Evolutionary conservation across 805 yeast species (phyloP).

Genomic region (Starmerella powellii): DNA sequence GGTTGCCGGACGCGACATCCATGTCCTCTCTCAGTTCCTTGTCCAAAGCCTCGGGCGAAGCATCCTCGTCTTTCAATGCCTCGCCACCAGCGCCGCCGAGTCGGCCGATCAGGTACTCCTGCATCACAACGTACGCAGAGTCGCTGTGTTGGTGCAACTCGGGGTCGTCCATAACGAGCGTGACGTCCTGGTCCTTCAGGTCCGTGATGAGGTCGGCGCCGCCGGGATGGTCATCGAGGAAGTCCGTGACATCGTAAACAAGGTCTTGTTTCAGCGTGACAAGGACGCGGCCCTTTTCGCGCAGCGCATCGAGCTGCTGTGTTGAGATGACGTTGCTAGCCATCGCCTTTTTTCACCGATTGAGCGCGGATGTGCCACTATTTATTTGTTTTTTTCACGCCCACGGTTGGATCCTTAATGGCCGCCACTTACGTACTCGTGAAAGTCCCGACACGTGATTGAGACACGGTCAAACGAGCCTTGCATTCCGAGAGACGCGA

Average conservation of each 20-base stretch:
- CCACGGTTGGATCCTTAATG: background rate
- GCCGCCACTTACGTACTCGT: too few relatives aligned
- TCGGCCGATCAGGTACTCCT: constrained; percentile 58
- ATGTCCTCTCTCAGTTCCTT: constrained; percentile 45
- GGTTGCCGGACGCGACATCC: constrained; percentile 37
- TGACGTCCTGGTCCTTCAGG: constrained; percentile 33
- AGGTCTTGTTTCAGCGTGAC: constrained; percentile 69
- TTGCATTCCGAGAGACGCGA: too few relatives aligned
- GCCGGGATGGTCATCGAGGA: constrained; percentile 63
- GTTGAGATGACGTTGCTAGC: constrained; percentile 5
- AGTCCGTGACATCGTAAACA: constrained; percentile 69
- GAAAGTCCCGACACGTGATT: too few relatives aligned
- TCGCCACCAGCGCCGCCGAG: constrained; percentile 24
- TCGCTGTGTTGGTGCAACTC: constrained; percentile 70
- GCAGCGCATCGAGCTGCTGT: constrained; percentile 13
- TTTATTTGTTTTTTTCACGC: background rate
- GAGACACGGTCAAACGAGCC: too few relatives aligned
- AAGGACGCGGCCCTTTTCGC: constrained; percentile 36
- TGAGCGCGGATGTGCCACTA: background rate
- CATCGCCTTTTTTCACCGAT: background rate
- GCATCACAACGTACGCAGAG: constrained; percentile 73
- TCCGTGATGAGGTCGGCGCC: constrained; percentile 44
- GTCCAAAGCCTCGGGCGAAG: constrained; percentile 31
- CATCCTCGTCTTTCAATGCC: constrained; percentile 9
- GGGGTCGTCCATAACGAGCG: constrained; percentile 65